These are phyloP conservation scores for Ramaria rubella DNA, from an alignment of 768 basidiomycete genomes.

Conservation along the genomic window DNA sequence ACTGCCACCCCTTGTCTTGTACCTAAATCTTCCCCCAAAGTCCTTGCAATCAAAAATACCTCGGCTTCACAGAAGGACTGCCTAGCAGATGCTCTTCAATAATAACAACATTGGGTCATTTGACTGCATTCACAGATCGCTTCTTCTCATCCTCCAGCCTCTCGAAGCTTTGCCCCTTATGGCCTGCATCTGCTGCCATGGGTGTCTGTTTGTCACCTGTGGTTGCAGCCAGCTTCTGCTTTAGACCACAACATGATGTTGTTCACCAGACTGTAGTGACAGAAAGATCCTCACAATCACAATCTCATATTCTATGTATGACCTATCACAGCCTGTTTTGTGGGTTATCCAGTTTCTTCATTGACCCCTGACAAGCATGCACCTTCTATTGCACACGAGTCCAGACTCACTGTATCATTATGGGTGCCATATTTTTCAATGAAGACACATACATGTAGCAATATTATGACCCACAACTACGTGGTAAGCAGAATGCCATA, in stretches of 20 bases:
- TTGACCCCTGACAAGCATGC: too few relatives aligned
- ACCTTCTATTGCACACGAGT: too few relatives aligned
- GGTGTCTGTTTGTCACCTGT: neutral
- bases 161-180: too few relatives aligned
- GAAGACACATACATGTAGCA: too few relatives aligned
- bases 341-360: too few relatives aligned
- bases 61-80: neutral
- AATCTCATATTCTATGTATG: too few relatives aligned
- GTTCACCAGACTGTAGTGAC: neutral
- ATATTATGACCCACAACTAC: too few relatives aligned
- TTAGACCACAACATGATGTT: neutral
- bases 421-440: too few relatives aligned
- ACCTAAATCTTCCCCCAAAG: slow-evolving; percentile 16
- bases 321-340: too few relatives aligned
- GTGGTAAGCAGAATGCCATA: too few relatives aligned
- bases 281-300: too few relatives aligned
- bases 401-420: too few relatives aligned
- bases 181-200: neutral
- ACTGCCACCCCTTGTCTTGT: slow-evolving; percentile 19
- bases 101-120: neutral
- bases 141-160: neutral
- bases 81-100: neutral
- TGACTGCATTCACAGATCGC: neutral
- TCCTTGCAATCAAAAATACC: slow-evolving; percentile 5
- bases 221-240: neutral